phyloP scores from a whole-genome alignment of 345 rosid species.

The Kernera saxatilis region DNA sequence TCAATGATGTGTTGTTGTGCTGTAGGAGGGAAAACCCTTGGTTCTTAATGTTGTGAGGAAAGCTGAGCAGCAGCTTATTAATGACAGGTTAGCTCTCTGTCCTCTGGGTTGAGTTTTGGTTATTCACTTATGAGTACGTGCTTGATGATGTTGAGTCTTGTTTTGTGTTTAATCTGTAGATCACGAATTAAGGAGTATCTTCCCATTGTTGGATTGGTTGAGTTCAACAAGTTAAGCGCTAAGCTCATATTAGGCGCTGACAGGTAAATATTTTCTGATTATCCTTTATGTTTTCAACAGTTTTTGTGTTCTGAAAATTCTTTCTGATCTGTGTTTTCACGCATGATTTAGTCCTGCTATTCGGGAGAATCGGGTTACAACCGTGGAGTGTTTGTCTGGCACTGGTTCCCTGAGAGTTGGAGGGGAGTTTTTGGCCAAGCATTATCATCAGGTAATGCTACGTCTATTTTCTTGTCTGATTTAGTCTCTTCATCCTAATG shows the following conservation, averaged over 20 bases:
- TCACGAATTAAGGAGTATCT: constrained; percentile 75
- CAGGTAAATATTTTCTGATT: constrained; percentile 31
- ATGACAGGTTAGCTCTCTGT: constrained; percentile 43
- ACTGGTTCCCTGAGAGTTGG: constrained; percentile 92
- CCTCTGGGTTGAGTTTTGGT: not conserved
- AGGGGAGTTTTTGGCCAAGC: constrained; percentile 76
- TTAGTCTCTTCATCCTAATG: not conserved
- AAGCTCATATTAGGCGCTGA: constrained; percentile 75
- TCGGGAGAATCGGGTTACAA: constrained; percentile 63
- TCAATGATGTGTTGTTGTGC: constrained; percentile 4
- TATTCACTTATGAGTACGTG: not conserved
- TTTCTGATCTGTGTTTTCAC: not conserved
- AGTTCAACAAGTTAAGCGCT: constrained; percentile 82
- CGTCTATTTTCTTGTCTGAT: not conserved
- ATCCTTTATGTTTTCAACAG: not conserved
- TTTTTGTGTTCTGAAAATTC: not conserved
- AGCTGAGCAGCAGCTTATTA: constrained; percentile 72
- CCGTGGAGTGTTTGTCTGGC: constrained; percentile 88
- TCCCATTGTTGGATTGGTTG: constrained; percentile 79
- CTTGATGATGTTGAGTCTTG: constrained; percentile 4
- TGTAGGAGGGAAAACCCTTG: constrained; percentile 75
- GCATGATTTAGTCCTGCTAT: constrained; percentile 58
- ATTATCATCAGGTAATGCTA: constrained; percentile 57
- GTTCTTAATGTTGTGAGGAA: constrained; percentile 67
- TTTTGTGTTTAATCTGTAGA: constrained; percentile 32